Percentiles rank a stretch among this genome's conserved stretches.
Evolutionary conservation across 257 asterid species (phyloP).

Genomic region (Solanum arcanum): DNA sequence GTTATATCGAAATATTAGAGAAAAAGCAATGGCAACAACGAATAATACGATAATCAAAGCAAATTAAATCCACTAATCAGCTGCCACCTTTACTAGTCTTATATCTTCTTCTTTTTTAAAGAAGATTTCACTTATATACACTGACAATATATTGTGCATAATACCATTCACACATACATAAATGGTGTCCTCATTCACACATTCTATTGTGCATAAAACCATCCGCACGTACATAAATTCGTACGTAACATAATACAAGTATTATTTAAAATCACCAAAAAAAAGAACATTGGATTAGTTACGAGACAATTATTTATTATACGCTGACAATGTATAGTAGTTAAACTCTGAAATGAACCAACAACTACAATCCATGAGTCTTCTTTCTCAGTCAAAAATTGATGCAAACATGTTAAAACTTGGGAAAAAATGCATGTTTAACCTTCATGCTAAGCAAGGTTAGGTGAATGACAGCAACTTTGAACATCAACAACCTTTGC

Average conservation of each 20-base stretch:
- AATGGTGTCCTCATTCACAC: no score
- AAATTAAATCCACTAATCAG: neutral
- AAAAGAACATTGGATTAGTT: no score
- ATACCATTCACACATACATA: no score
- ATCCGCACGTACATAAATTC: no score
- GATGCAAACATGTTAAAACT: neutral
- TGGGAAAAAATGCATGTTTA: constrained; percentile 1
- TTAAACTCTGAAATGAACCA: neutral
- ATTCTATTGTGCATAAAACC: neutral
- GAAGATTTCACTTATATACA: neutral
- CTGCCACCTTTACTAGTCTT: neutral
- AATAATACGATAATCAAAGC: neutral
- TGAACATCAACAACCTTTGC: constrained; percentile 7
- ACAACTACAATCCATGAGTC: neutral
- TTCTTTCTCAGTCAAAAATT: neutral
- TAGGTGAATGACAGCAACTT: constrained; percentile 72
- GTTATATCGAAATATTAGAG: neutral
- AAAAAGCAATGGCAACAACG: neutral
- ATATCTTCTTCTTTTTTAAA: neutral
- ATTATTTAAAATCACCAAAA: no score
- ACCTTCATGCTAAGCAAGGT: constrained; percentile 67
- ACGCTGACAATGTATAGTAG: neutral
- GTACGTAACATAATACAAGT: no score
- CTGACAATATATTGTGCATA: neutral
- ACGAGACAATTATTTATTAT: neutral